A percentile compares a stretch with the other conserved stretches of the same genome.
Conservation (phyloP, 192 early-diverging fungal genomes). For the Geranomyces variabilis region DNA sequence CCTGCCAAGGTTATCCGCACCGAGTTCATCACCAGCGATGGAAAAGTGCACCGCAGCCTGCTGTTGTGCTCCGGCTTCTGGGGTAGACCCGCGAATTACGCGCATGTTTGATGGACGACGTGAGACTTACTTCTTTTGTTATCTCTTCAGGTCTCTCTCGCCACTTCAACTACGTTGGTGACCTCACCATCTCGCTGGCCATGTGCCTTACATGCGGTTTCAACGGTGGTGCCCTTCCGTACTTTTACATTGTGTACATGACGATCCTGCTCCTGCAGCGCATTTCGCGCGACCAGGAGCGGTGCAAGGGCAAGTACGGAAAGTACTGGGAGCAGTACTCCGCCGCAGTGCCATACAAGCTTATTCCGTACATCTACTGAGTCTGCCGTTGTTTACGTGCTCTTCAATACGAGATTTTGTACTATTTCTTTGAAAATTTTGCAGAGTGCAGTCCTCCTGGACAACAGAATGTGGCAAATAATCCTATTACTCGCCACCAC, state of each 20-base stretch:
- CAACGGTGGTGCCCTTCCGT: slow-evolving; percentile 61
- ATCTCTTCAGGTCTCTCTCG: slow-evolving; percentile 55
- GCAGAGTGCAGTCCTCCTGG: too few species aligned
- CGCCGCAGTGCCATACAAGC: slow-evolving; percentile 61
- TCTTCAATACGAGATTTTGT: too few species aligned
- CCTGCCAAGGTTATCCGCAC: slow-evolving; percentile 74
- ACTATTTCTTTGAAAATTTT: too few species aligned
- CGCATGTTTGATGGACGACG: slow-evolving; percentile 11
- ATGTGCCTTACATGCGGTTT: slow-evolving; percentile 76
- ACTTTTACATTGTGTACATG: slow-evolving; percentile 86
- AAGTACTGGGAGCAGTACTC: slow-evolving; percentile 81
- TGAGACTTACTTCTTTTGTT: not conserved
- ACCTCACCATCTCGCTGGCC: slow-evolving; percentile 70
- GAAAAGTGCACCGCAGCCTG: slow-evolving; percentile 66
- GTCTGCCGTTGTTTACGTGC: too few species aligned
- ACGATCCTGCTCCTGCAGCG: slow-evolving; percentile 69
- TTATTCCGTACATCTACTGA: slow-evolving; percentile 45
- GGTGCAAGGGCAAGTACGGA: slow-evolving; percentile 79
- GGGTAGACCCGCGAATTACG: slow-evolving; percentile 45
- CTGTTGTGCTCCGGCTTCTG: slow-evolving; percentile 77
- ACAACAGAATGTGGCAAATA: too few species aligned
- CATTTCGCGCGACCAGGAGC: slow-evolving; percentile 69
- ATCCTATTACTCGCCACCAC: too few species aligned
- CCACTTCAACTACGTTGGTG: slow-evolving; percentile 85
- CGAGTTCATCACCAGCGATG: slow-evolving; percentile 72